Evolutionary conservation across 2,329 filamentous ascomycete species (phyloP).

Genomic region (Coniochaeta ligniaria): DNA sequence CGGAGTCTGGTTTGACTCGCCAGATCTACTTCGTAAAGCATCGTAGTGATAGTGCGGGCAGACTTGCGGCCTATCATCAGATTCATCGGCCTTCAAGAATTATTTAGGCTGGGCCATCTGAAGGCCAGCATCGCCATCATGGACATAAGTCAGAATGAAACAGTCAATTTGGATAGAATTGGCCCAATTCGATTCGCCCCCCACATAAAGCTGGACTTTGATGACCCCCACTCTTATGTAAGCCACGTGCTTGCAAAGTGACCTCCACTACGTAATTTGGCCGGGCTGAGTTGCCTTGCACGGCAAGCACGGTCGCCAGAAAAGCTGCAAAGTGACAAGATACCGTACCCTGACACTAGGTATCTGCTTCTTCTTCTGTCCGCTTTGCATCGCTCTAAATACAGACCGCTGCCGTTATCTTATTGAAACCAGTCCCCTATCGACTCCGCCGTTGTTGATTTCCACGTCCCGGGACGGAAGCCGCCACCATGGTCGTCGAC

Average conservation of each 20-base stretch:
- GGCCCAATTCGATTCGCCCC: too few species aligned
- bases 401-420: background rate
- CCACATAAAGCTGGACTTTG: too few species aligned
- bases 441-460: background rate
- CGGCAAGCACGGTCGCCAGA: background rate
- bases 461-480: background rate
- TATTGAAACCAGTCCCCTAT: background rate
- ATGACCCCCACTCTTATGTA: background rate
- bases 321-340: background rate
- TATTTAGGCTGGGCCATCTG: too few species aligned
- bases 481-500: conserved; percentile 69
- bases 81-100: too few species aligned
- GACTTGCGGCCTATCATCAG: too few species aligned
- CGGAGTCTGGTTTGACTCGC: too few species aligned
- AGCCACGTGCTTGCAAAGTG: background rate
- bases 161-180: too few species aligned
- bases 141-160: too few species aligned
- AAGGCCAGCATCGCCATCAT: too few species aligned
- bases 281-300: conserved; percentile 4
- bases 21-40: too few species aligned
- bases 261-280: conserved; percentile 11
- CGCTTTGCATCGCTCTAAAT: background rate
- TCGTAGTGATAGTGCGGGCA: too few species aligned
- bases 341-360: background rate
- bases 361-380: background rate